Base-by-base conservation (phyloP, 1,139 yeast species). In the Entelexis paramagnoliae region DNA sequence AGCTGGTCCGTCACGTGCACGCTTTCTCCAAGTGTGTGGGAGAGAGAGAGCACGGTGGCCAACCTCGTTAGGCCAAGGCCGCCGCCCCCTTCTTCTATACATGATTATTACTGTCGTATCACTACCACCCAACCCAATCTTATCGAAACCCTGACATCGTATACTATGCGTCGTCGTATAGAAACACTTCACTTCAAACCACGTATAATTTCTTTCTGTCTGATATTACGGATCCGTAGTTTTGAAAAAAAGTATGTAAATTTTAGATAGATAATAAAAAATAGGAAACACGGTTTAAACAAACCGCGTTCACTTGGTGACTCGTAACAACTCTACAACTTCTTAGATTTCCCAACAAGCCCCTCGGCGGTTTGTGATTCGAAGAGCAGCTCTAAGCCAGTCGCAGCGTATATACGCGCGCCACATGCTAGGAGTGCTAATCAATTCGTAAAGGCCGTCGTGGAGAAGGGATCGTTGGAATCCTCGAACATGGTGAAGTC, bases 391-490 rank as follows among this genome's bases (percentile, higher is more conserved):
- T 32, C 30, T 2, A 13, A 53, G 60, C 60, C 60, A 57, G 60
- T 57, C 60, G 60, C 60, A 47, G 60, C 60, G 7, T 30, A n/a
- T n/a, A n/a, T 14, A 35, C 24, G 60, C 60, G 60, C 60, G 60
- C 60, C 60, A 57, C 60, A 51, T 57, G 60, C 60, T 46, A 10
- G 14, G 38, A 14, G 26, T 33, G 14, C 29, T 32, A 43, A 41
- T 54, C 50, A 54, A 44, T 34, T 51, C 48, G 29, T 38, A 41
- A 39, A 24, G 33, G 51, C 32, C 38, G 39, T 28, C 43, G 24
- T 29, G 24, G 48, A 28, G 32, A 55, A 41, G 24, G 49, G 38
- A 30, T 57, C 59, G 32, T 46, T 38, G 46, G 56, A 26, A 14
- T 58, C 60, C 3, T 52, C 55, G 40, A 55, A 56, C 48, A 50